Evolutionary conservation across 2,329 filamentous ascomycete species (phyloP).

Genomic region (Apiospora arundinis): DNA sequence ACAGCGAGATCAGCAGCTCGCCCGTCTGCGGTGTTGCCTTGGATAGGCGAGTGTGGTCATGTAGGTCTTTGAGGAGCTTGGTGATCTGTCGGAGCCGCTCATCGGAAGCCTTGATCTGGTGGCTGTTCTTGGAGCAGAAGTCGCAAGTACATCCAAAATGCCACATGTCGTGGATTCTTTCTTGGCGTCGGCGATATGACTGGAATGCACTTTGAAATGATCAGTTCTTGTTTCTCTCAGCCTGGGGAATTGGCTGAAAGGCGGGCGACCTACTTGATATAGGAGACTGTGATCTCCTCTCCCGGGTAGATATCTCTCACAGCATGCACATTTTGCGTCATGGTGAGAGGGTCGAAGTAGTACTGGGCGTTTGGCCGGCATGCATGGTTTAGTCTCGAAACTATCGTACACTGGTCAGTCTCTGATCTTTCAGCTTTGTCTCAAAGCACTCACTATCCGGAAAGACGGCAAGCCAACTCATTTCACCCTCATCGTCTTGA

Average conservation of each 20-base stretch:
- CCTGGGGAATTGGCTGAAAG: background rate
- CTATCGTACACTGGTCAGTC: conserved; percentile 22
- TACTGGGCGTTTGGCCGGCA: conserved; percentile 53
- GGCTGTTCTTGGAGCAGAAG: conserved; percentile 40
- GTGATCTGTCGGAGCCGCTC: conserved; percentile 44
- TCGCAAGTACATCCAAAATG: conserved; percentile 49
- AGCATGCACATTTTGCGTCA: conserved; percentile 48
- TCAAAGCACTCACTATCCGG: conserved; percentile 34
- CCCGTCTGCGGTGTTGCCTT: conserved; percentile 45
- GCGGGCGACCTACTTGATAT: conserved; percentile 42
- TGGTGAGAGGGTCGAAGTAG: conserved; percentile 45
- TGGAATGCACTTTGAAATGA: conserved; percentile 32
- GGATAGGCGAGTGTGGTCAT: conserved; percentile 38
- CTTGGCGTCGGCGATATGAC: conserved; percentile 37
- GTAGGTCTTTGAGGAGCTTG: conserved; percentile 38
- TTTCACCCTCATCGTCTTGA: conserved; percentile 30
- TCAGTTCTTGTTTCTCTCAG: background rate
- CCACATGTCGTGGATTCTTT: conserved; percentile 43
- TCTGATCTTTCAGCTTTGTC: too few relatives aligned
- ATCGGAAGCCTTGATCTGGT: conserved; percentile 43
- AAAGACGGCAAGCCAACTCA: conserved; percentile 45
- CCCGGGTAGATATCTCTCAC: conserved; percentile 47
- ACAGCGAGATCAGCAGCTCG: conserved; percentile 46
- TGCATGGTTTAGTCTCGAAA: conserved; percentile 52
- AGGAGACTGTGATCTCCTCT: conserved; percentile 51